These are phyloP conservation scores for Penstemon eatonii DNA, from an alignment of 257 asterid species.

Conservation along the genomic window DNA sequence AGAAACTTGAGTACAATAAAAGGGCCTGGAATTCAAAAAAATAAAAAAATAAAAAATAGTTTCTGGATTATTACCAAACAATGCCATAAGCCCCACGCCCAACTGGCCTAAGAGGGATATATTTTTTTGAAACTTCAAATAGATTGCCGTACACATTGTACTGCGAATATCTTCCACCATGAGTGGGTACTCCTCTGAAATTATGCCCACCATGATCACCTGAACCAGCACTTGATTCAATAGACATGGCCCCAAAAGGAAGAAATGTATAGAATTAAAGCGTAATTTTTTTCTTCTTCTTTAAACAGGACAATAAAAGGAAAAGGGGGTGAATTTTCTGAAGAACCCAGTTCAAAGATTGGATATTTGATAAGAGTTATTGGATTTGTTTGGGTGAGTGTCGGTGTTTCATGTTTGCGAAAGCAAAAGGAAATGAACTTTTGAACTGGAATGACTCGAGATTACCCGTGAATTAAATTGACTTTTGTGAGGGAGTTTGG, in stretches of 20 bases:
- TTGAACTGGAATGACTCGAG: conserved; percentile 65
- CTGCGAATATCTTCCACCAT: conserved; percentile 70
- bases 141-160: conserved; percentile 81
- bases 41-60: neutral
- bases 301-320: neutral
- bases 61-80: conserved; percentile 52
- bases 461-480: conserved; percentile 59
- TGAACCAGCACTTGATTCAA: conserved; percentile 58
- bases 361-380: conserved; percentile 17
- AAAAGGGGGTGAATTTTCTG: conserved; percentile 4
- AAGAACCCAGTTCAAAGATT: conserved; percentile 35
- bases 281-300: no score
- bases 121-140: conserved; percentile 73
- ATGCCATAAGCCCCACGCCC: conserved; percentile 90
- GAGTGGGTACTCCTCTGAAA: conserved; percentile 63
- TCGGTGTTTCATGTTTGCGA: conserved; percentile 28
- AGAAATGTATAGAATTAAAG: neutral
- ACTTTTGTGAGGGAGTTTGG: conserved; percentile 36
- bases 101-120: conserved; percentile 69
- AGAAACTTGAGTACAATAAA: conserved; percentile 9
- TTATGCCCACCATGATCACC: conserved; percentile 65
- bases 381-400: conserved; percentile 22
- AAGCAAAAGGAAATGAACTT: conserved; percentile 53
- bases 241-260: conserved; percentile 40
- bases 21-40: neutral